Evolutionary conservation across 78 protist species (phyloP), one percentile per base, ranked within the genome.

Genomic region (Dictyostelium citrinum): DNA sequence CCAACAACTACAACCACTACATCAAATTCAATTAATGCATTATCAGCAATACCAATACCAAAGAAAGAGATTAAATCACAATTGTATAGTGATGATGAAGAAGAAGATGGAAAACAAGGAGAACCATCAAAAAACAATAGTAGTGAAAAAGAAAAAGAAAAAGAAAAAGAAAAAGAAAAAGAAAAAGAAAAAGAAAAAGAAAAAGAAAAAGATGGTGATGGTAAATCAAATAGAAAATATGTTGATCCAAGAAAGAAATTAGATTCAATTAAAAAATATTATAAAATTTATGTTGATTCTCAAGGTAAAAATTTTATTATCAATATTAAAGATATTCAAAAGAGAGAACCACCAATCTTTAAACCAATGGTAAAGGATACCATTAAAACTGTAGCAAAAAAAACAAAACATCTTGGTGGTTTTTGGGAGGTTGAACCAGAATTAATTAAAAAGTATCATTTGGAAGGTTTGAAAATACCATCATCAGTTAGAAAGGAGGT

Each of bases 311-410:
- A 37, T 7, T 88, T 46, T 55, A 46, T n/a, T 5, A 80, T 68
- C 16, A 35, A 45, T 22, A 43, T 88, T 67, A 67, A 61, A 35
- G 93, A 88, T 88, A 88, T 88, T 14, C 70, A 67, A 35, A 88
- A 84, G 51, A 88, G 93, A 49, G 82, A 77, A 1, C 93, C 93
- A 46, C 93, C 93, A 31, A 75, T 88, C 31, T 78, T 61, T 35
- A 88, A 88, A 88, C 93, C 84, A 78, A 78, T 88, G 80, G 83
- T 88, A 4, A 88, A 88, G 17, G 93, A 88, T 67, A 78, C 85
- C 10, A 88, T 88, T 49, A 88, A 78, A 67, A 61, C 49, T 11
- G 75, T 88, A 16, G 49, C 93, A 6, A 88, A 88, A 51, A 76
- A 45, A 46, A 67, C 93, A 4, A 88, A 88, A 67, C 78, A 78